phyloP scores from a whole-genome alignment of 441 rosid genomes.

The Croton laevigatus region DNA sequence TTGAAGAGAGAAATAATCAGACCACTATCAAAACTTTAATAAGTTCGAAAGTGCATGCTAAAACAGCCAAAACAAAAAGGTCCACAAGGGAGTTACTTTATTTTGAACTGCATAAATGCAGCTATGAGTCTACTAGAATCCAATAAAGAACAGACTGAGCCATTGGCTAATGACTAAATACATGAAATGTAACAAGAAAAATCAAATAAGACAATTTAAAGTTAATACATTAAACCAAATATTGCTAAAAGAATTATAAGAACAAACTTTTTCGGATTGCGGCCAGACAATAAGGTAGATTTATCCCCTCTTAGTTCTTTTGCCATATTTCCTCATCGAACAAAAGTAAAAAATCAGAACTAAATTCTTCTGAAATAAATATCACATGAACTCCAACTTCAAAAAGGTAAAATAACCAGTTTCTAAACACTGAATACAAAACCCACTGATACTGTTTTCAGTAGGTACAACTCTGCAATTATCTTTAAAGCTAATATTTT shows the following conservation, averaged over 20 bases:
- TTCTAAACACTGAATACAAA: neutral
- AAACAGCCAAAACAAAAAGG: no score
- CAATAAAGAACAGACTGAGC: no score
- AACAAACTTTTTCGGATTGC: no score
- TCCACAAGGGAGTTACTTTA: no score
- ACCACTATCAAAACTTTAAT: no score
- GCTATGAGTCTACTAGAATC: no score
- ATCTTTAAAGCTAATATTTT: no score
- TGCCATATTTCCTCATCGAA: neutral
- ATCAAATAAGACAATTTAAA: neutral
- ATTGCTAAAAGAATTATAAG: neutral
- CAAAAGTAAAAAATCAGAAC: neutral
- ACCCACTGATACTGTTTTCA: neutral
- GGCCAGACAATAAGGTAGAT: neutral
- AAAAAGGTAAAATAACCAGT: neutral
- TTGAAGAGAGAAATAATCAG: no score
- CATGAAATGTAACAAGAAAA: neutral
- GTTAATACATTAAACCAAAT: neutral
- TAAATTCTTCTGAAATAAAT: neutral
- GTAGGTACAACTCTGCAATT: neutral
- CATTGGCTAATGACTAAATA: no score
- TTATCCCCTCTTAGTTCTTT: neutral
- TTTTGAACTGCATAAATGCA: no score
- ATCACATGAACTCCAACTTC: neutral
- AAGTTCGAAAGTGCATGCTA: no score